Evolutionary conservation across 805 yeast genomes (phyloP).

Genomic region (Candida golubevii): DNA sequence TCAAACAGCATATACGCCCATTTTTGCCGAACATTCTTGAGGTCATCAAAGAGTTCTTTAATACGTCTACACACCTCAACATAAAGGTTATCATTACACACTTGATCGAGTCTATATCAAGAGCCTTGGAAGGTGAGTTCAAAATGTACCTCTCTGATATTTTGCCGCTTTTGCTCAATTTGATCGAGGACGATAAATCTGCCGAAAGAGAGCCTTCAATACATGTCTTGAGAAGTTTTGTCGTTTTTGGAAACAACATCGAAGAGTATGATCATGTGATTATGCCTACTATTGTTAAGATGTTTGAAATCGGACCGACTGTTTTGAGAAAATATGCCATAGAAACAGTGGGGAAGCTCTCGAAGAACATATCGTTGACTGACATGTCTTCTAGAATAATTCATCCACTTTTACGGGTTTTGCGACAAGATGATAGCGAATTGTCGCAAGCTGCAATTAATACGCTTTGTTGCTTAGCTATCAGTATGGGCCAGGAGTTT

Average conservation of each 20-base stretch:
- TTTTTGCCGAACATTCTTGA: slow-evolving; percentile 70
- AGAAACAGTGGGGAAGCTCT: slow-evolving; percentile 75
- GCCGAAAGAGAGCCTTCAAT: slow-evolving; percentile 57
- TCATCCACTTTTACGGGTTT: slow-evolving; percentile 75
- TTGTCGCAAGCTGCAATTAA: slow-evolving; percentile 64
- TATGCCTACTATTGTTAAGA: slow-evolving; percentile 76
- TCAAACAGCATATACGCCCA: slow-evolving; percentile 86
- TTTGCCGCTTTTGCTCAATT: slow-evolving; percentile 68
- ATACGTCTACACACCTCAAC: slow-evolving; percentile 39
- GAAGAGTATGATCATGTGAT: slow-evolving; percentile 86
- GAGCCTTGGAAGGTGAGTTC: slow-evolving; percentile 88
- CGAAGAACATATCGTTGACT: slow-evolving; percentile 64
- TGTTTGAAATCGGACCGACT: slow-evolving; percentile 70
- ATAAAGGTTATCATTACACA: slow-evolving; percentile 76
- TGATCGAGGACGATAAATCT: slow-evolving; percentile 69
- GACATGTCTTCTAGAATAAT: slow-evolving; percentile 90
- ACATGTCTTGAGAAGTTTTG: slow-evolving; percentile 76
- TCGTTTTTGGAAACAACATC: slow-evolving; percentile 79
- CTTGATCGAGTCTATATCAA: slow-evolving; percentile 77
- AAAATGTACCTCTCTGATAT: slow-evolving; percentile 76
- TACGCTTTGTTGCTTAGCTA: slow-evolving; percentile 68
- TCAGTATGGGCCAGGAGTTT: slow-evolving; percentile 83
- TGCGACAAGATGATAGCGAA: slow-evolving; percentile 53
- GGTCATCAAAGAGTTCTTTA: slow-evolving; percentile 71
- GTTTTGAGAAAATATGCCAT: slow-evolving; percentile 69